Conservation (phyloP, 495 filamentous ascomycete genomes). For the Chaetomium cochliodes region DNA sequence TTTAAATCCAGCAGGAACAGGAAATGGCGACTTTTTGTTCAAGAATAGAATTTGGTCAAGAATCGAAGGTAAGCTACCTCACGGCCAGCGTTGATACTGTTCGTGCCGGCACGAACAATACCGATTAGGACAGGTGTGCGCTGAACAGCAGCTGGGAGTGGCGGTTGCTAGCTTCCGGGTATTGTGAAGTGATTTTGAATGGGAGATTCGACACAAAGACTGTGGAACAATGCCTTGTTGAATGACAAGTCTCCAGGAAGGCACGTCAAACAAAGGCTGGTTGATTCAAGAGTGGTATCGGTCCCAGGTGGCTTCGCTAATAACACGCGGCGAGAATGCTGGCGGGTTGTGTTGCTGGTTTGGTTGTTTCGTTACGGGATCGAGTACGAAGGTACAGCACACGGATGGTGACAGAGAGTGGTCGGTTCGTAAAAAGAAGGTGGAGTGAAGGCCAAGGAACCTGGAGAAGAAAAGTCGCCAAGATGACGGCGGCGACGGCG, state of each 20-base stretch:
- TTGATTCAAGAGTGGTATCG: no score
- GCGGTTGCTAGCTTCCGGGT: slow-evolving; percentile 1
- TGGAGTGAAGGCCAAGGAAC: neutral
- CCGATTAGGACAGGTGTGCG: slow-evolving; percentile 23
- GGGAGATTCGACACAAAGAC: no score
- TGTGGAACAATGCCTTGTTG: no score
- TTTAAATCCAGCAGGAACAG: neutral
- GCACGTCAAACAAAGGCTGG: no score
- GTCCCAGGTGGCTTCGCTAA: no score
- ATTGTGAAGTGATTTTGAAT: neutral
- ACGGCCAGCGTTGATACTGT: slow-evolving; percentile 27
- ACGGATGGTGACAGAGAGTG: no score
- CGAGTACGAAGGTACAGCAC: no score
- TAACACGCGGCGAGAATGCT: no score
- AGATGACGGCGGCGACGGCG: neutral
- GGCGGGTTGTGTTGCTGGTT: no score
- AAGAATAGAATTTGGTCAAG: neutral
- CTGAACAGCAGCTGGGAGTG: neutral
- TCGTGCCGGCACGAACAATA: slow-evolving; percentile 16
- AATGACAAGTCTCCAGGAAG: no score
- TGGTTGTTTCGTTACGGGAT: no score
- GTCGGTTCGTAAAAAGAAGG: neutral
- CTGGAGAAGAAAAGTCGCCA: neutral
- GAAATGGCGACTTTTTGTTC: neutral
- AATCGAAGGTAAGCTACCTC: neutral